Conservation (phyloP, 805 yeast genomes). For the Wickerhamiella allomyrinae region DNA sequence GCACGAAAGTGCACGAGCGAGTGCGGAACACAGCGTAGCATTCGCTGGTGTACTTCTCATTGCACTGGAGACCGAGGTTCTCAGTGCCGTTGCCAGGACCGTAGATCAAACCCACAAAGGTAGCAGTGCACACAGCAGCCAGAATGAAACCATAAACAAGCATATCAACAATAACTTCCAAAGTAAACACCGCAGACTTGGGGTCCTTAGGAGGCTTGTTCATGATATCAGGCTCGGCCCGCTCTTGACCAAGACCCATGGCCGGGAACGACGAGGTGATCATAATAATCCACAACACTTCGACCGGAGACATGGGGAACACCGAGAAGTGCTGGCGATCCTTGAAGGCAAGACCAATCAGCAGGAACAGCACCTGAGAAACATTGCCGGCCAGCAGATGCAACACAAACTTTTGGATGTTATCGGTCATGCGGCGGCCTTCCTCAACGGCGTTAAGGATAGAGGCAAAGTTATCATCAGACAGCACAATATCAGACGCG, state of each 20-base stretch:
- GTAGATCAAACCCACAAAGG: conserved; percentile 53
- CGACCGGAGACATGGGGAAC: conserved; percentile 69
- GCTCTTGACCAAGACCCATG: conserved; percentile 64
- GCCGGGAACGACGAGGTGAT: conserved; percentile 74
- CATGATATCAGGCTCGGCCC: conserved; percentile 50
- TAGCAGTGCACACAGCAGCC: conserved; percentile 54
- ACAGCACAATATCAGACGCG: conserved; percentile 61
- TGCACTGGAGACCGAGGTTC: conserved; percentile 47
- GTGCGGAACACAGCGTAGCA: conserved; percentile 60
- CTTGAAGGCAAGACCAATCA: conserved; percentile 60
- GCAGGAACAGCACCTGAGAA: conserved; percentile 50
- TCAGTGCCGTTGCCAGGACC: conserved; percentile 46
- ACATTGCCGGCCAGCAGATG: conserved; percentile 62
- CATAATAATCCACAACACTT: conserved; percentile 67
- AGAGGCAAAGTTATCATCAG: conserved; percentile 69
- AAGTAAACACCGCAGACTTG: conserved; percentile 43
- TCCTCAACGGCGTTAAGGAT: conserved; percentile 67
- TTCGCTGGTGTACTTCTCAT: conserved; percentile 30
- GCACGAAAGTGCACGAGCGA: conserved; percentile 63
- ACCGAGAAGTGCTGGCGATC: conserved; percentile 54
- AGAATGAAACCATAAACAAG: conserved; percentile 56
- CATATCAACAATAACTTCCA: conserved; percentile 57
- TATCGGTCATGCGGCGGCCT: conserved; percentile 66
- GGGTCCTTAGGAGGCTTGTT: conserved; percentile 47
- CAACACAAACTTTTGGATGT: conserved; percentile 63